A percentile compares a stretch with the other conserved stretches of the same genome.
Evolutionary conservation across 2,329 filamentous ascomycete species (phyloP).

Genomic region (Fusarium albosuccineum): DNA sequence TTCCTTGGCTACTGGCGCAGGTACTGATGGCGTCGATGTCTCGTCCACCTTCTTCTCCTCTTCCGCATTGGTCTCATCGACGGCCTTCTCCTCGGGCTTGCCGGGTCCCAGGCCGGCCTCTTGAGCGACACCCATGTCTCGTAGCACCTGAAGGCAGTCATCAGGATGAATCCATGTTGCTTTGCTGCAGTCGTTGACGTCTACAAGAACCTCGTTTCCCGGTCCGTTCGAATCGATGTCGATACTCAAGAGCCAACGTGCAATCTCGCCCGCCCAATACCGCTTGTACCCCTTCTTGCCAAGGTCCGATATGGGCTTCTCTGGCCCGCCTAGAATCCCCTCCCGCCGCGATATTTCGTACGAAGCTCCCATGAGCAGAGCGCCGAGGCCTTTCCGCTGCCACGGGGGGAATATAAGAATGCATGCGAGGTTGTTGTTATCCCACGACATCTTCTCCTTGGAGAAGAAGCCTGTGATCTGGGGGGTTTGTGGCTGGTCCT

Average conservation of each 20-base stretch:
- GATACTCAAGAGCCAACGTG: conserved; percentile 71
- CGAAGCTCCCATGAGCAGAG: conserved; percentile 90
- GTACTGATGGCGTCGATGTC: conserved; percentile 30
- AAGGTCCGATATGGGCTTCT: conserved; percentile 91
- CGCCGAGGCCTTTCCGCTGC: conserved; percentile 89
- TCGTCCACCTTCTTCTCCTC: conserved; percentile 35
- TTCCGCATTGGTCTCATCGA: conserved; percentile 29
- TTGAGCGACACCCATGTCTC: conserved; percentile 81
- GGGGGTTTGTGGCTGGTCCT: conserved; percentile 51
- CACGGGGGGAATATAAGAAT: conserved; percentile 97
- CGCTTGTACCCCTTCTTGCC: conserved; percentile 85
- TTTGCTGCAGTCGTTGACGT: conserved; percentile 78
- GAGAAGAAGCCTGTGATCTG: conserved; percentile 94
- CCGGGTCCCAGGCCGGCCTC: conserved; percentile 65
- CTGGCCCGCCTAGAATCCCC: conserved; percentile 87
- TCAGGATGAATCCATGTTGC: conserved; percentile 88
- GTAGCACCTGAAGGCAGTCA: conserved; percentile 82
- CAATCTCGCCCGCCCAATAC: conserved; percentile 89
- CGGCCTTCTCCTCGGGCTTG: conserved; percentile 46
- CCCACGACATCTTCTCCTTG: conserved; percentile 99
- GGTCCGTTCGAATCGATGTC: conserved; percentile 51
- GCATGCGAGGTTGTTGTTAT: conserved; percentile 97
- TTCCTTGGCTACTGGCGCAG: conserved; percentile 40
- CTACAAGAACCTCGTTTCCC: conserved; percentile 64
- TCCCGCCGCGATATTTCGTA: conserved; percentile 92